These are phyloP conservation scores for Penicillium sp. DNA, from an alignment of 2,329 filamentous ascomycete species.

Conservation along the genomic window DNA sequence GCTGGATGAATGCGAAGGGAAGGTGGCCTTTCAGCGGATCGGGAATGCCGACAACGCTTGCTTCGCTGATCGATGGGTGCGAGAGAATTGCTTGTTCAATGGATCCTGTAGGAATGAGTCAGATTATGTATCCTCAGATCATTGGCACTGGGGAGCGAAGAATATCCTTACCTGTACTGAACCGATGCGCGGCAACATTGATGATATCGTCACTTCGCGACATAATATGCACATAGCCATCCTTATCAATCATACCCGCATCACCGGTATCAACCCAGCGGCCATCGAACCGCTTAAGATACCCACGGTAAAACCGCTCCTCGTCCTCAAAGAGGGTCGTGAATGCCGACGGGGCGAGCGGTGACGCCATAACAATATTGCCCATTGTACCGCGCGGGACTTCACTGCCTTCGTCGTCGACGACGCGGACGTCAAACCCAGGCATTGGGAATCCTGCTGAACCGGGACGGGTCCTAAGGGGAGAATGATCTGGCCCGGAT, in stretches of 20 bases:
- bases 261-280: conserved; percentile 91
- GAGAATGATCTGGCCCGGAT: conserved; percentile 22
- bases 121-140: neutral
- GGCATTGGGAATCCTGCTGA: conserved; percentile 90
- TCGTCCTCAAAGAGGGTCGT: conserved; percentile 83
- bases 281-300: conserved; percentile 76
- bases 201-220: conserved; percentile 77
- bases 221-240: conserved; percentile 66
- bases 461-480: conserved; percentile 70
- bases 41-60: conserved; percentile 80
- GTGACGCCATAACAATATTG: conserved; percentile 82
- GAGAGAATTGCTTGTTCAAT: conserved; percentile 89
- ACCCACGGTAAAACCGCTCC: conserved; percentile 79
- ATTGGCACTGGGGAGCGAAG: neutral
- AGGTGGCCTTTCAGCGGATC: conserved; percentile 85
- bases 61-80: conserved; percentile 76
- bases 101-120: conserved; percentile 55
- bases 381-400: conserved; percentile 74
- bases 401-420: conserved; percentile 75
- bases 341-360: conserved; percentile 81
- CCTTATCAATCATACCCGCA: conserved; percentile 77
- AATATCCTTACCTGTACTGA: conserved; percentile 69
- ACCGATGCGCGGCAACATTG: conserved; percentile 89
- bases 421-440: conserved; percentile 81
- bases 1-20: conserved; percentile 83